Percentiles rank a stretch among this genome's conserved stretches.
These are phyloP conservation scores for Alternaria brassicicola DNA, from an alignment of 2,329 filamentous ascomycete species.

Conservation along the genomic window DNA sequence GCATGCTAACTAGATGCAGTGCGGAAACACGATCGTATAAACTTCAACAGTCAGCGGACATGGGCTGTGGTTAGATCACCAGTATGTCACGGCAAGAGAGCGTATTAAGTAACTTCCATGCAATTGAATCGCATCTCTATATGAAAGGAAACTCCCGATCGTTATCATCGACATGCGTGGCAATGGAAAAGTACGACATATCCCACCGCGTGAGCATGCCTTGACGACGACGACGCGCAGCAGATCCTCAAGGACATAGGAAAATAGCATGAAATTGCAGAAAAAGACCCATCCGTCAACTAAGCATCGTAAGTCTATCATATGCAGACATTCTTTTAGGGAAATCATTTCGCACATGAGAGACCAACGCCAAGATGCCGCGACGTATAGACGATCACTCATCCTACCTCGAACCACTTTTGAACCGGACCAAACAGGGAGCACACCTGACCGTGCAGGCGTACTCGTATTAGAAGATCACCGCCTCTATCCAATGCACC, in stretches of 20 bases:
- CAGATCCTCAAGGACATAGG: conserved; percentile 40
- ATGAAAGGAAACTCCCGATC: conserved; percentile 48
- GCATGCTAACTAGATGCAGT: background rate
- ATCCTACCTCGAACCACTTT: conserved; percentile 46
- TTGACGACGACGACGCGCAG: conserved; percentile 48
- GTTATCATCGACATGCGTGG: conserved; percentile 46
- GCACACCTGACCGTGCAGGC: conserved; percentile 42
- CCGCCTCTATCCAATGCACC: conserved; percentile 35
- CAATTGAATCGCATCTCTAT: conserved; percentile 49
- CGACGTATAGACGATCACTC: conserved; percentile 42
- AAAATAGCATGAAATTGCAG: conserved; percentile 43
- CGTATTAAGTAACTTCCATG: conserved; percentile 35
- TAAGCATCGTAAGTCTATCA: conserved; percentile 46
- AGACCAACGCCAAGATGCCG: conserved; percentile 52
- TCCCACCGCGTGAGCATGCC: conserved; percentile 42
- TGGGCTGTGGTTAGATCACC: background rate
- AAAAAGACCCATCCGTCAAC: conserved; percentile 38
- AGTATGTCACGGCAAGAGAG: conserved; percentile 1
- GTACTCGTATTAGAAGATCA: conserved; percentile 40
- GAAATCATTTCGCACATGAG: conserved; percentile 49
- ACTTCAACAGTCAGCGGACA: background rate
- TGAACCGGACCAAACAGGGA: conserved; percentile 39
- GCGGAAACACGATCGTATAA: background rate
- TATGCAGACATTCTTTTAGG: conserved; percentile 45
- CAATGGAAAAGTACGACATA: conserved; percentile 35